A percentile compares a stretch with the other conserved stretches of the same genome.
These are phyloP conservation scores for Lecanicillium sp. DNA, from an alignment of 2,329 filamentous ascomycete species.

Conservation along the genomic window DNA sequence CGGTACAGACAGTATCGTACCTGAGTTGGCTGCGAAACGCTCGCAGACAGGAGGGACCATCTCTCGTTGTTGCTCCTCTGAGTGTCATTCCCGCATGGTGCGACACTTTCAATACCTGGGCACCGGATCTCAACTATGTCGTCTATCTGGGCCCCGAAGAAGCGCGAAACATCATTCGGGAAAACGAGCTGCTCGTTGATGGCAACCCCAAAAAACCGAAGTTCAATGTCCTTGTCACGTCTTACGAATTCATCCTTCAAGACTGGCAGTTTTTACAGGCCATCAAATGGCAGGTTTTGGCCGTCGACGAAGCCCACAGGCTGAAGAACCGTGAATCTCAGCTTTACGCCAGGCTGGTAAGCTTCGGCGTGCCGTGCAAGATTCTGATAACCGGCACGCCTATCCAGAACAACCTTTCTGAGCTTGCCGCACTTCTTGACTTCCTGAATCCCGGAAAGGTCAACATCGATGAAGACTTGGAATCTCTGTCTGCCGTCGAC, in stretches of 20 bases:
- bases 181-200: conserved; percentile 82
- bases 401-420: conserved; percentile 92
- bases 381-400: conserved; percentile 94
- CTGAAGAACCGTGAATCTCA: conserved; percentile 95
- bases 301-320: conserved; percentile 93
- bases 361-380: conserved; percentile 81
- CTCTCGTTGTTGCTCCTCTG: conserved; percentile 92
- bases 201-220: conserved; percentile 83
- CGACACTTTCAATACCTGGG: conserved; percentile 94
- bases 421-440: conserved; percentile 86
- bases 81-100: conserved; percentile 98
- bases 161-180: conserved; percentile 77
- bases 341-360: conserved; percentile 75
- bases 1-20: conserved; percentile 93
- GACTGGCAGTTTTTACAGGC: conserved; percentile 78
- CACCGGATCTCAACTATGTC: conserved; percentile 92
- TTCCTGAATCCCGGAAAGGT: conserved; percentile 96
- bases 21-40: conserved; percentile 95
- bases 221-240: conserved; percentile 96
- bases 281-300: conserved; percentile 96
- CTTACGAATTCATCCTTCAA: conserved; percentile 89
- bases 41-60: conserved; percentile 83
- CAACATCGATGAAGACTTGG: conserved; percentile 84
- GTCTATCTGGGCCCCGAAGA: conserved; percentile 89
- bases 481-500: conserved; percentile 66